Conservation (phyloP, 495 filamentous ascomycete genomes). For the Schizothecium vesticola region DNA sequence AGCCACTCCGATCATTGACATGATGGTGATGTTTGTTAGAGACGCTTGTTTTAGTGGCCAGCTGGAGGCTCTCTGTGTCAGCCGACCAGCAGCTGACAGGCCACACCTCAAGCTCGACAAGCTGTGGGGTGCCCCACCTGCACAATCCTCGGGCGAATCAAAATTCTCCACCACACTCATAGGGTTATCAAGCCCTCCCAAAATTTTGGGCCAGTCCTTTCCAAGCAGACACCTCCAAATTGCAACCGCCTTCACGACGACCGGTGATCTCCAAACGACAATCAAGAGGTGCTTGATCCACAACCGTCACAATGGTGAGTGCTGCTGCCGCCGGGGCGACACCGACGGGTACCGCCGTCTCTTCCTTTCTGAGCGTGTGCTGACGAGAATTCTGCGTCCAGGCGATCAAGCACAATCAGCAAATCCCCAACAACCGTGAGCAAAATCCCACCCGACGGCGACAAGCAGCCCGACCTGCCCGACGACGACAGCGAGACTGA, state of each 20-base stretch:
- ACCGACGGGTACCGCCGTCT: not conserved
- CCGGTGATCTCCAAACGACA: conserved; percentile 30
- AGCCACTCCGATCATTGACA: not conserved
- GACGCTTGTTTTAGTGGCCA: not conserved
- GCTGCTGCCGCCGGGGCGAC: conserved; percentile 6
- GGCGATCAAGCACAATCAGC: conserved; percentile 99
- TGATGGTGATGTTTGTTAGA: not conserved
- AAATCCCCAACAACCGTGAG: conserved; percentile 96
- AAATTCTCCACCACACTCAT: conserved; percentile 29
- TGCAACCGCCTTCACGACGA: conserved; percentile 31
- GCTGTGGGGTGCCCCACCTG: conserved; percentile 16
- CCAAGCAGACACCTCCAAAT: conserved; percentile 35
- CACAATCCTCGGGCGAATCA: conserved; percentile 21
- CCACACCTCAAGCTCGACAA: not conserved
- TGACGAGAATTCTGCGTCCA: conserved; percentile 18
- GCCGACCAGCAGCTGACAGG: not conserved
- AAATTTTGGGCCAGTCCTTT: conserved; percentile 35
- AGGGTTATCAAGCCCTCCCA: conserved; percentile 47
- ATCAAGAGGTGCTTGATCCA: conserved; percentile 36
- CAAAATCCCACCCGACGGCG: conserved; percentile 25
- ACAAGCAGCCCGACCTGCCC: conserved; percentile 6
- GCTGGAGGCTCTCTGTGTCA: not conserved
- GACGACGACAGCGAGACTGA: conserved; percentile 18
- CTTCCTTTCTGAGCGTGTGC: not conserved
- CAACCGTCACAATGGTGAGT: conserved; percentile 35